Evolutionary conservation across 2,329 filamentous ascomycete species (phyloP).

Genomic region (Fusarium nelsonii): DNA sequence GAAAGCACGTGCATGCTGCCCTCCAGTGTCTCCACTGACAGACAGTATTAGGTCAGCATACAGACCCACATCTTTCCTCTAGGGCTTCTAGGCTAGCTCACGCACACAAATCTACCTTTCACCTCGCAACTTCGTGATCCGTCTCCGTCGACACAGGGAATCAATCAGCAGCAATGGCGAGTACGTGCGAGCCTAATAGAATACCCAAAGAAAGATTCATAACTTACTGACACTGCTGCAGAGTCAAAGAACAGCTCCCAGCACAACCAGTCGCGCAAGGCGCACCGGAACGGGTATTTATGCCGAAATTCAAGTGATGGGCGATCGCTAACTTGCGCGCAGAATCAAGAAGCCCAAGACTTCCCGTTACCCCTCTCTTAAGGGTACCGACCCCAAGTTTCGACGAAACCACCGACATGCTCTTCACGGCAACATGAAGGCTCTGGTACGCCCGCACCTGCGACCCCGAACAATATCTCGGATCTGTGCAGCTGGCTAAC

Average conservation of each 20-base stretch:
- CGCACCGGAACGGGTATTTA: slow-evolving; percentile 97
- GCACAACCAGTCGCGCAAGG: slow-evolving; percentile 98
- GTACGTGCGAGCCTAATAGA: slow-evolving; percentile 48
- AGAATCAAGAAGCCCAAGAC: slow-evolving; percentile 99
- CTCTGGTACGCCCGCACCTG: slow-evolving; percentile 76
- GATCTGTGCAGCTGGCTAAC: slow-evolving; percentile 49
- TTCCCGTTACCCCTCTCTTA: slow-evolving; percentile 97
- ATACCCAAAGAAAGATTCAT: not conserved
- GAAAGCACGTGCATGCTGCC: slow-evolving; percentile 25
- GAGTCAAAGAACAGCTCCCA: slow-evolving; percentile 99
- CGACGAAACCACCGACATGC: slow-evolving; percentile 99
- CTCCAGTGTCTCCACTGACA: not conserved
- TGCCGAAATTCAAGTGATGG: slow-evolving; percentile 10
- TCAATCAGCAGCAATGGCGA: slow-evolving; percentile 57
- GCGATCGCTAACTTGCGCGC: slow-evolving; percentile 44
- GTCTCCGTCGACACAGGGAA: slow-evolving; percentile 47
- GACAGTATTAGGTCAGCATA: slow-evolving; percentile 37
- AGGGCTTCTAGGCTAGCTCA: slow-evolving; percentile 45
- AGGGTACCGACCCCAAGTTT: slow-evolving; percentile 99
- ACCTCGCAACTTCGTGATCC: slow-evolving; percentile 47
- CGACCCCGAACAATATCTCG: slow-evolving; percentile 15
- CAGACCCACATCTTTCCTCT: slow-evolving; percentile 39
- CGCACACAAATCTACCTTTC: slow-evolving; percentile 51
- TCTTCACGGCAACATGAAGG: slow-evolving; percentile 98
- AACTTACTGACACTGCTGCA: slow-evolving; percentile 56